Evolutionary conservation across 768 basidiomycete genomes (phyloP).

Genomic region (Galerina marginata): DNA sequence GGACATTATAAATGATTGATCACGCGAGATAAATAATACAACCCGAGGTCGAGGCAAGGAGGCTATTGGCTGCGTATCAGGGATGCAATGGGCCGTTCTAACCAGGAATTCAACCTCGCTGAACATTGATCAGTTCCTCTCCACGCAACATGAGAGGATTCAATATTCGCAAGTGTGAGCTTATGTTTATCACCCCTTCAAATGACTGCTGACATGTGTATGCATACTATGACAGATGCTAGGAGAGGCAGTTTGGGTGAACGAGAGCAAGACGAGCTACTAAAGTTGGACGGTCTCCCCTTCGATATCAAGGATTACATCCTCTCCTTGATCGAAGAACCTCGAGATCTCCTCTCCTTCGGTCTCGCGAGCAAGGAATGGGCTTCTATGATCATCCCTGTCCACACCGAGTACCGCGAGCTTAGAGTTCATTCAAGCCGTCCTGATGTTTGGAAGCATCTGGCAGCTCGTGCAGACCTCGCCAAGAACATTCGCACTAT

Average conservation of each 20-base stretch:
- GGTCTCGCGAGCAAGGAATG: slow-evolving; percentile 21
- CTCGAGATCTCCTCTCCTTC: slow-evolving; percentile 17
- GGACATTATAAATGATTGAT: too few relatives aligned
- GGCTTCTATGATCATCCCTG: slow-evolving; percentile 27
- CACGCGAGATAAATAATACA: too few relatives aligned
- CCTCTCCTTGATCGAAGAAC: slow-evolving; percentile 12
- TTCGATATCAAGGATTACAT: slow-evolving; percentile 27
- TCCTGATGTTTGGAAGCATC: slow-evolving; percentile 28
- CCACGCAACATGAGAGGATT: too few relatives aligned
- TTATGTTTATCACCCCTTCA: too few relatives aligned
- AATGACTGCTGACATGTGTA: too few relatives aligned
- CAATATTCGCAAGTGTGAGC: too few relatives aligned
- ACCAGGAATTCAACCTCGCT: too few relatives aligned
- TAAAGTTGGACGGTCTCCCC: slow-evolving; percentile 14
- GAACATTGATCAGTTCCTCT: too few relatives aligned
- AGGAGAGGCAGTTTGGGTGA: not conserved
- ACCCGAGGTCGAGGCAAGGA: too few relatives aligned
- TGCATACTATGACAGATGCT: too few relatives aligned
- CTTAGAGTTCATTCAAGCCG: slow-evolving; percentile 19
- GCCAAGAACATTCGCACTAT: slow-evolving; percentile 26
- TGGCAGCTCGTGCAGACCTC: slow-evolving; percentile 28
- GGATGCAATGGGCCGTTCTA: too few relatives aligned
- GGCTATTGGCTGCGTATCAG: too few relatives aligned
- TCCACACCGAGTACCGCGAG: slow-evolving; percentile 31
- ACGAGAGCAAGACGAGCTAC: not conserved